Percentiles rank a stretch among this genome's conserved stretches.
Conservation (phyloP, 129 eudicot species). For the Flaveria bidentis region DNA sequence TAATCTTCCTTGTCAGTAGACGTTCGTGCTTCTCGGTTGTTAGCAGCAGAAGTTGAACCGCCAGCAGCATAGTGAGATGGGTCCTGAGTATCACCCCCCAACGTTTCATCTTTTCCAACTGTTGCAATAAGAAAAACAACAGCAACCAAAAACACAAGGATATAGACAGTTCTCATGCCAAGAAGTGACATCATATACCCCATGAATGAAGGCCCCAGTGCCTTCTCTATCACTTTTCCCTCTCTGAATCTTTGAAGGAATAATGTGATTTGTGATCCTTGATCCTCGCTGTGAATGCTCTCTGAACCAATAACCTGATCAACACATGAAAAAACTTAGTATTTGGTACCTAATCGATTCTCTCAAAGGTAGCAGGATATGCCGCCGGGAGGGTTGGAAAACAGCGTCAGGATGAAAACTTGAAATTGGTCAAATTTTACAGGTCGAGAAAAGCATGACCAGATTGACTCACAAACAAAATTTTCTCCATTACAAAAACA, state of each 20-base stretch:
- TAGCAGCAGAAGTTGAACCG: conserved; percentile 37
- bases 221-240: conserved; percentile 69
- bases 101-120: conserved; percentile 60
- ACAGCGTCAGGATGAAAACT: not conserved
- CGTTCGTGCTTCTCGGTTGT: conserved; percentile 33
- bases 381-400: not conserved
- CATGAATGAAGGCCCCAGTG: conserved; percentile 62
- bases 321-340: conserved; percentile 18
- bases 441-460: not conserved
- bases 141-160: conserved; percentile 54
- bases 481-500: not conserved
- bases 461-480: not conserved
- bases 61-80: conserved; percentile 33
- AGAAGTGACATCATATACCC: conserved; percentile 62
- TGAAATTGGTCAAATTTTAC: not conserved
- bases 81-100: conserved; percentile 52
- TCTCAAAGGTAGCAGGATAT: not conserved
- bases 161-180: conserved; percentile 54
- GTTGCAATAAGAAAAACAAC: conserved; percentile 52
- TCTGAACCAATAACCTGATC: conserved; percentile 83
- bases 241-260: conserved; percentile 76
- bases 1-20: conserved; percentile 52
- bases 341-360: not conserved
- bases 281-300: conserved; percentile 61
- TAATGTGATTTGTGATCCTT: conserved; percentile 66